Base-by-base conservation (phyloP, 805 yeast genomes). In the Saturnispora serradocipensis region DNA sequence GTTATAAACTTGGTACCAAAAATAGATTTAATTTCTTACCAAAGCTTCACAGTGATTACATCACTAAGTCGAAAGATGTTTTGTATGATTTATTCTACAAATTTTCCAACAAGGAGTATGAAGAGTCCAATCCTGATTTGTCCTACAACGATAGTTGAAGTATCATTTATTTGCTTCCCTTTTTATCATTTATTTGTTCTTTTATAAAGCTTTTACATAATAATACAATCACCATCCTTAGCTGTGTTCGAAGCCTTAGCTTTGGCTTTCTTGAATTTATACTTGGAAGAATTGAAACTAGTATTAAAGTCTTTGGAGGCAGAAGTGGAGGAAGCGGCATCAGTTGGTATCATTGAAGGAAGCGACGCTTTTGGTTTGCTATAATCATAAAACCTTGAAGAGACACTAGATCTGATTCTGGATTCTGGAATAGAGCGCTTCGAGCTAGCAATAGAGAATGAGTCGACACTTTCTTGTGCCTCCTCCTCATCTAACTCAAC, bases 141-240 rank as follows among this genome's bases (percentile, higher is more conserved):
- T 15, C 28, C 9, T 48, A 48, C 24, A 24, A 28, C 22, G 50
- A 45, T 15, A 3, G 18, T 5, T 39, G 22, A n/a, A 18, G 4
- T 11, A 11, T 30, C 30, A 13, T 20, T 20, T n/a, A 9, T 8
- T 32, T n/a, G 13, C 8, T 44, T 45, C 28, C 34, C 18, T 16
- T 45, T 10, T 11, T 18, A 32, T 20, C 25, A 7, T 24, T 42
- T 48, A 22, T 24, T 30, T 13, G 15, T 30, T 30, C 5, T 11
- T 30, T 30, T 30, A 30, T 30, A n/a, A 43, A 42, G 8, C 27
- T 16, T 16, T 42, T 53, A 67, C 70, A 67, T 65, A 46, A 67
- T 66, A 7, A 65, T 62, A 55, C 70, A 67, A 46, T 66, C 67
- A 28, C 58, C 58, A 25, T 59, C 65, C 42, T 54, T 55, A 25